phyloP scores from a whole-genome alignment of 2,329 filamentous ascomycete genomes.

The Nothopassalora personata region DNA sequence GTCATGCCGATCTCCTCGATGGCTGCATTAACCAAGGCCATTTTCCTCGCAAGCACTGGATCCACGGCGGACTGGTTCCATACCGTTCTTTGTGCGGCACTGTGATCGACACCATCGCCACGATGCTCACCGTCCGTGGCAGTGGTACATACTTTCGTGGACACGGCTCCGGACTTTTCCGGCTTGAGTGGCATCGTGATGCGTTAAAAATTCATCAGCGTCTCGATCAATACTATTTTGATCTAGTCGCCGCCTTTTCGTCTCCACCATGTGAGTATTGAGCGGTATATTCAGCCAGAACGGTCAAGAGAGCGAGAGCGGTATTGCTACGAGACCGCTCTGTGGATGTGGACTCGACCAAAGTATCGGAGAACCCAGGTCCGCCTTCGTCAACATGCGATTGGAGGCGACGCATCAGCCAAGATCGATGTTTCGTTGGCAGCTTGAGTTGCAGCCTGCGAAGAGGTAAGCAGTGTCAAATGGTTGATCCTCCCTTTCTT shows the following conservation, averaged over 20 bases:
- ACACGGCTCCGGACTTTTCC: background rate
- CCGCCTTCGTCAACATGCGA: too few relatives aligned
- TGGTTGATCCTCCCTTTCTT: background rate
- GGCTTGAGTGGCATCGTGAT: background rate
- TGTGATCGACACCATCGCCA: background rate
- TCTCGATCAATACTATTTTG: background rate
- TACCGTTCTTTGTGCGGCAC: background rate
- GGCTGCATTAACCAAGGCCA: conserved; percentile 33
- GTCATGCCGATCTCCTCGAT: conserved; percentile 59
- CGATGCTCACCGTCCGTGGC: background rate
- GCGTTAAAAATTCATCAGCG: background rate
- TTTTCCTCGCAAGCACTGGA: conserved; percentile 37
- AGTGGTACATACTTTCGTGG: background rate
- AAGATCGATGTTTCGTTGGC: background rate
- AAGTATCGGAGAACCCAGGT: too few relatives aligned
- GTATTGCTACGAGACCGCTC: too few relatives aligned
- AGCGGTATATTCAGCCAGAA: too few relatives aligned
- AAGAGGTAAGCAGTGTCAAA: background rate
- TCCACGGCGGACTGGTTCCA: conserved; percentile 29
- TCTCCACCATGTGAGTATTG: too few relatives aligned
- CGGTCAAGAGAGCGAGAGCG: too few relatives aligned
- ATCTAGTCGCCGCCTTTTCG: too few relatives aligned
- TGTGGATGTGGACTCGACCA: too few relatives aligned
- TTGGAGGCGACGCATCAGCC: background rate
- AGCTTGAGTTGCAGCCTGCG: background rate